Evolutionary conservation across 2,329 filamentous ascomycete species (phyloP).

Genomic region (Xylariaceae sp.): DNA sequence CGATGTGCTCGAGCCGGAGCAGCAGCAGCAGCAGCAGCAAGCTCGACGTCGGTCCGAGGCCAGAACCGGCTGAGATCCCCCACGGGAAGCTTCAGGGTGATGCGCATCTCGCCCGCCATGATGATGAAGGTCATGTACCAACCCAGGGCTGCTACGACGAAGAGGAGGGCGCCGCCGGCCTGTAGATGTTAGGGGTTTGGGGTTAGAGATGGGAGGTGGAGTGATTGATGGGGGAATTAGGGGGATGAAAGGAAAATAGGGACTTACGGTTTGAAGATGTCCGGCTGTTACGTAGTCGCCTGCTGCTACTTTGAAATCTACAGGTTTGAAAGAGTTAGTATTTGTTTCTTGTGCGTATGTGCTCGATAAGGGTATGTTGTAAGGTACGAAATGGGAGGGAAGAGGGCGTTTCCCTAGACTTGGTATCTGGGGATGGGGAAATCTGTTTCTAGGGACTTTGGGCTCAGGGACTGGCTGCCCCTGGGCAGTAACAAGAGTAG

Average conservation of each 20-base stretch:
- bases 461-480: too few relatives aligned
- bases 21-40: conserved; percentile 18
- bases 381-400: too few relatives aligned
- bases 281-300: conserved; percentile 23
- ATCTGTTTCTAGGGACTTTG: too few relatives aligned
- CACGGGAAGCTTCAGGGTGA: conserved; percentile 55
- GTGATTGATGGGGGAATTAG: background rate
- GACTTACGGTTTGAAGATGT: conserved; percentile 52
- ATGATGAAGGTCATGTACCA: conserved; percentile 63
- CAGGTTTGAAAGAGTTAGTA: background rate
- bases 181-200: conserved; percentile 22
- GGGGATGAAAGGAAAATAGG: background rate
- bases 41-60: conserved; percentile 48
- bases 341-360: too few relatives aligned
- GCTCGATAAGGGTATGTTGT: too few relatives aligned
- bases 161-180: conserved; percentile 50
- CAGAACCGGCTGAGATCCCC: conserved; percentile 59
- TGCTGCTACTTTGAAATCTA: conserved; percentile 28
- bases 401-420: too few relatives aligned
- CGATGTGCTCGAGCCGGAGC: conserved; percentile 15
- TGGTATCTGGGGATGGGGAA: too few relatives aligned
- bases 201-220: background rate
- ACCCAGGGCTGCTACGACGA: conserved; percentile 54
- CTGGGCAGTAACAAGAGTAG: too few relatives aligned
- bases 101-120: conserved; percentile 60